Conservation (phyloP, 805 yeast species). For the Blastobotrys attinorum region DNA sequence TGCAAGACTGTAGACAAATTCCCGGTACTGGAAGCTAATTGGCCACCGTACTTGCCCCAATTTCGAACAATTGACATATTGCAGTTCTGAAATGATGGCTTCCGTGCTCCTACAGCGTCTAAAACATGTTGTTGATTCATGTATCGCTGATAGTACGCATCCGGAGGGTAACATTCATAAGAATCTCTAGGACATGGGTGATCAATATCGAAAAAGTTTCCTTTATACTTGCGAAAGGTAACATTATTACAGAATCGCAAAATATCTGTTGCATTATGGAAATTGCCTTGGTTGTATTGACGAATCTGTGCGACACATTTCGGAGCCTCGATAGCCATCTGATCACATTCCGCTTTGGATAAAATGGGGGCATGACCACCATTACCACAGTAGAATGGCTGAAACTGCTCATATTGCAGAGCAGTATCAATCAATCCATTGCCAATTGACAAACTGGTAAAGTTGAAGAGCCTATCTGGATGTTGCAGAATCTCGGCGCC, state of each 20-base stretch:
- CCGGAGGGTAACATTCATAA: slow-evolving; percentile 45
- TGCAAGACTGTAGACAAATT: slow-evolving; percentile 54
- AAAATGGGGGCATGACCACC: slow-evolving; percentile 71
- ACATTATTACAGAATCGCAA: slow-evolving; percentile 53
- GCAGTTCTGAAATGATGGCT: slow-evolving; percentile 55
- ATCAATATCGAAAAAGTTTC: slow-evolving; percentile 60
- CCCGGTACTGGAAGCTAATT: slow-evolving; percentile 53
- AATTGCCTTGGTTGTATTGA: slow-evolving; percentile 75
- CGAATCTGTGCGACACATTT: slow-evolving; percentile 57
- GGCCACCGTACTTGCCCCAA: slow-evolving; percentile 54
- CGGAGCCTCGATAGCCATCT: slow-evolving; percentile 52
- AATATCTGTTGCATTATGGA: slow-evolving; percentile 70
- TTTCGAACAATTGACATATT: slow-evolving; percentile 64
- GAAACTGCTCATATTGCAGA: slow-evolving; percentile 67
- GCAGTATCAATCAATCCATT: slow-evolving; percentile 87
- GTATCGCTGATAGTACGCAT: slow-evolving; percentile 43
- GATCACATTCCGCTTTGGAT: slow-evolving; percentile 55
- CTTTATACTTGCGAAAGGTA: slow-evolving; percentile 36
- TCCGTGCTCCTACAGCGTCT: slow-evolving; percentile 52
- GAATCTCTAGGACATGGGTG: slow-evolving; percentile 42
- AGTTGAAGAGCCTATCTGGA: slow-evolving; percentile 47
- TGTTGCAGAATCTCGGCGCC: slow-evolving; percentile 45
- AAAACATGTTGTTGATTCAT: slow-evolving; percentile 48
- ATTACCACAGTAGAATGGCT: slow-evolving; percentile 90
- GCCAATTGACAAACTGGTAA: slow-evolving; percentile 79